Conservation (phyloP, 2,329 filamentous ascomycete genomes). For the Aspergillus tubingensis region DNA sequence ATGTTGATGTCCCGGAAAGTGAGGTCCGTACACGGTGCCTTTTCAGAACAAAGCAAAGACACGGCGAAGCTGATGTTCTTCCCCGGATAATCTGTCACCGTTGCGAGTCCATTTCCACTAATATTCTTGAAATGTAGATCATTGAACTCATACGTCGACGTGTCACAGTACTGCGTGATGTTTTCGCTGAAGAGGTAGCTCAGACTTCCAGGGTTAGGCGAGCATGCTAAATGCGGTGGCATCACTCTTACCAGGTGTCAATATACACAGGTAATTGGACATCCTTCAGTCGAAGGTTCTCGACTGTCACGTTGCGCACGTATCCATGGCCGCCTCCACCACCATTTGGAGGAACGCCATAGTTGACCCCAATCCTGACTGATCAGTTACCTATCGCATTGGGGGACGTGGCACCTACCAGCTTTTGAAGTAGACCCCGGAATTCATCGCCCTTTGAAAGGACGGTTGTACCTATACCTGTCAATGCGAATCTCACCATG, state of each 20-base stretch:
- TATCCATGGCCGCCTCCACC: not conserved
- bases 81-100: not conserved
- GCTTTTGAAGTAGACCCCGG: not conserved
- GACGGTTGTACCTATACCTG: not conserved
- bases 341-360: not conserved
- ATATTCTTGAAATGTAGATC: not conserved
- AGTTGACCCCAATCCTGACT: not conserved
- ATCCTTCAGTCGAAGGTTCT: not conserved
- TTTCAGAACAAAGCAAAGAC: not conserved
- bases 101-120: not conserved
- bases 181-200: not conserved
- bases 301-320: not conserved
- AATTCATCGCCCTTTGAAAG: not conserved
- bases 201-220: not conserved
- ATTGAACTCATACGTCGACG: not conserved
- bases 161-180: not conserved
- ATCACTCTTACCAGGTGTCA: not conserved
- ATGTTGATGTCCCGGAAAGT: not conserved
- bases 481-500: not conserved
- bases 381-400: not conserved
- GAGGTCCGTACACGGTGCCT: not conserved
- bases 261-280: not conserved
- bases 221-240: not conserved
- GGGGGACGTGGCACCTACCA: not conserved
- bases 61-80: not conserved